These are phyloP conservation scores for Pythium biforme DNA, from an alignment of 352 stramenopile genomes.

Conservation along the genomic window DNA sequence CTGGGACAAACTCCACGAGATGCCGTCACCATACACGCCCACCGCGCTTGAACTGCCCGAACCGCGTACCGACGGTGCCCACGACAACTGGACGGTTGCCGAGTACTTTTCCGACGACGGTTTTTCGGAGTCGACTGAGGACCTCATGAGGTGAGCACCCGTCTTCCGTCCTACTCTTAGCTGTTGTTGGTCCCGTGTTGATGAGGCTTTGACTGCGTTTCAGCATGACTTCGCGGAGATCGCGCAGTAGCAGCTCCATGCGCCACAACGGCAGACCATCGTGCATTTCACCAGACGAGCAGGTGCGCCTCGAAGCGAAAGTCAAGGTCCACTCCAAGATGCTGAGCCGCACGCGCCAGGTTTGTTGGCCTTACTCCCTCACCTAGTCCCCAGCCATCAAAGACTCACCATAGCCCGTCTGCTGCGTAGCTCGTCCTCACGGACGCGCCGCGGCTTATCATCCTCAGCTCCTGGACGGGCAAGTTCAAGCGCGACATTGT, in stretches of 20 bases:
- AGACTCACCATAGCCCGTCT: neutral
- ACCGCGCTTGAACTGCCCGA: slow-evolving; percentile 56
- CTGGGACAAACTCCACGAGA: slow-evolving; percentile 58
- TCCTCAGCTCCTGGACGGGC: slow-evolving; percentile 66
- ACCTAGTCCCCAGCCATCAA: neutral
- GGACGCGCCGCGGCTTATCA: slow-evolving; percentile 61
- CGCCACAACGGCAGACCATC: slow-evolving; percentile 40
- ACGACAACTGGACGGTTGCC: slow-evolving; percentile 76
- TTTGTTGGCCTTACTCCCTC: slow-evolving; percentile 17
- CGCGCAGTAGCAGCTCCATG: slow-evolving; percentile 64
- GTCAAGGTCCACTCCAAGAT: slow-evolving; percentile 80
- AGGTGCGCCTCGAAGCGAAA: slow-evolving; percentile 64
- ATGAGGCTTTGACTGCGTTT: neutral
- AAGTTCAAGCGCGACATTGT: slow-evolving; percentile 75
- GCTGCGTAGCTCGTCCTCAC: slow-evolving; percentile 52
- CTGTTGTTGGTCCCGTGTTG: too few species aligned
- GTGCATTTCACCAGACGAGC: slow-evolving; percentile 67
- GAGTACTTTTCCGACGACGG: slow-evolving; percentile 79
- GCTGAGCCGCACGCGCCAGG: slow-evolving; percentile 74
- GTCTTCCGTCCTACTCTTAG: neutral
- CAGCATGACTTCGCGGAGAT: slow-evolving; percentile 36
- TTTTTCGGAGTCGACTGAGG: slow-evolving; percentile 73
- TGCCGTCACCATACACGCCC: slow-evolving; percentile 58
- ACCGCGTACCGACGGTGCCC: slow-evolving; percentile 50
- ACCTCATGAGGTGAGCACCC: slow-evolving; percentile 47